Conservation (phyloP, 116 monocot species). For the Cymodocea nodosa region DNA sequence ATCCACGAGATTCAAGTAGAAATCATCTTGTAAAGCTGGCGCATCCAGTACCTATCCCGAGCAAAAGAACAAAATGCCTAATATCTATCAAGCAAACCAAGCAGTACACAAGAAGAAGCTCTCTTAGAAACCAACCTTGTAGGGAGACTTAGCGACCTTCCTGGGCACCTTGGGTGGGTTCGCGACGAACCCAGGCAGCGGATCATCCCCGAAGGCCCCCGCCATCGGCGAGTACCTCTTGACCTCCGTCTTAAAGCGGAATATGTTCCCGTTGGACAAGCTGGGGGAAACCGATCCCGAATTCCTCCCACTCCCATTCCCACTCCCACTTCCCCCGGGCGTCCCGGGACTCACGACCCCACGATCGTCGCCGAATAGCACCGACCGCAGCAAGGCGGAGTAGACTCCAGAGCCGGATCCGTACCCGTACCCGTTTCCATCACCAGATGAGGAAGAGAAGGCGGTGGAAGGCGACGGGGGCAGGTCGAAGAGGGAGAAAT, state of each 20-base stretch:
- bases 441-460: not conserved
- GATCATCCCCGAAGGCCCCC: conserved; percentile 26
- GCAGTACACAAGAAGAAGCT: not conserved
- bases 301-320: not conserved
- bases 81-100: not conserved
- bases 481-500: conserved; percentile 75
- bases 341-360: conserved; percentile 6
- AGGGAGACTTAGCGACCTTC: conserved; percentile 72
- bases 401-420: conserved; percentile 9
- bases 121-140: conserved; percentile 31
- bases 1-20: conserved; percentile 97
- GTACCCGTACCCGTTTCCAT: not conserved
- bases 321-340: conserved; percentile 4
- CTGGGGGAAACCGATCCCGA: conserved; percentile 10
- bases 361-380: conserved; percentile 14
- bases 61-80: not conserved
- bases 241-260: conserved; percentile 72
- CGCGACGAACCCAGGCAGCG: conserved; percentile 30
- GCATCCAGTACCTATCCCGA: conserved; percentile 75
- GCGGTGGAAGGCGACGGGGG: conserved; percentile 17
- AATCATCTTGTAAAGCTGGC: conserved; percentile 94
- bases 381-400: conserved; percentile 16
- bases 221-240: conserved; percentile 12
- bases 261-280: conserved; percentile 46
- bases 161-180: conserved; percentile 45